Evolutionary conservation across 768 basidiomycete genomes (phyloP).

Genomic region (Cantharellus anzutake): DNA sequence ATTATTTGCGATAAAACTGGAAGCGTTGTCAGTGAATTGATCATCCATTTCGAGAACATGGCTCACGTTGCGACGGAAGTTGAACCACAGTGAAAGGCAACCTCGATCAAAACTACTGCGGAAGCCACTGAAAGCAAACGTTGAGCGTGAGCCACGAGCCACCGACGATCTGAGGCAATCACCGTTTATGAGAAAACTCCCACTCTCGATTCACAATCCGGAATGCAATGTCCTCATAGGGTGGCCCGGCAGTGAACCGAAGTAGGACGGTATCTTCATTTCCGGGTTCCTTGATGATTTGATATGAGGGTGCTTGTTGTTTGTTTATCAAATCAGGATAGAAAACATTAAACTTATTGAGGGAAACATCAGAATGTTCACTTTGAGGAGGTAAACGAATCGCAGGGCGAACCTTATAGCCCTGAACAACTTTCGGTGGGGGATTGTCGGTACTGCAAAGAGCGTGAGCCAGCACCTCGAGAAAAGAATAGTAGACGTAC

Average conservation of each 20-base stretch:
- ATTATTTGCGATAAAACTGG: conserved; percentile 67
- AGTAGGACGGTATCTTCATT: conserved; percentile 90
- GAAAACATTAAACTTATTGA: conserved; percentile 74
- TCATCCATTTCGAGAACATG: conserved; percentile 7
- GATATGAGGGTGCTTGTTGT: conserved; percentile 90
- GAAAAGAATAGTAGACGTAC: conserved; percentile 28
- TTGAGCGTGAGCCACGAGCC: neutral
- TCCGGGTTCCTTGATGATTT: conserved; percentile 81
- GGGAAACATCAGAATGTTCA: conserved; percentile 5
- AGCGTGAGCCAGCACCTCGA: conserved; percentile 8
- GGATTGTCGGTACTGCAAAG: conserved; percentile 78
- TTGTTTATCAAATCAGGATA: conserved; percentile 99
- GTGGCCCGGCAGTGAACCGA: conserved; percentile 90
- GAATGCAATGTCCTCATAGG: conserved; percentile 98
- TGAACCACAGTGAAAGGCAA: conserved; percentile 90
- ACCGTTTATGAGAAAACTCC: conserved; percentile 98
- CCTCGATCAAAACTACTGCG: conserved; percentile 93
- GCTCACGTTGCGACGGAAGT: conserved; percentile 81
- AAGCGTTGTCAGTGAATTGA: conserved; percentile 9
- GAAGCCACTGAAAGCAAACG: conserved; percentile 48
- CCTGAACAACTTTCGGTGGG: conserved; percentile 97
- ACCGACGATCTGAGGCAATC: conserved; percentile 8
- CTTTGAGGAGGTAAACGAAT: conserved; percentile 6
- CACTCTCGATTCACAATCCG: conserved; percentile 94
- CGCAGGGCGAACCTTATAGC: conserved; percentile 55